A percentile compares a stretch with the other conserved stretches of the same genome.
These are phyloP conservation scores for Ascochyta koolunga DNA, from an alignment of 2,329 filamentous ascomycete species.

Conservation along the genomic window DNA sequence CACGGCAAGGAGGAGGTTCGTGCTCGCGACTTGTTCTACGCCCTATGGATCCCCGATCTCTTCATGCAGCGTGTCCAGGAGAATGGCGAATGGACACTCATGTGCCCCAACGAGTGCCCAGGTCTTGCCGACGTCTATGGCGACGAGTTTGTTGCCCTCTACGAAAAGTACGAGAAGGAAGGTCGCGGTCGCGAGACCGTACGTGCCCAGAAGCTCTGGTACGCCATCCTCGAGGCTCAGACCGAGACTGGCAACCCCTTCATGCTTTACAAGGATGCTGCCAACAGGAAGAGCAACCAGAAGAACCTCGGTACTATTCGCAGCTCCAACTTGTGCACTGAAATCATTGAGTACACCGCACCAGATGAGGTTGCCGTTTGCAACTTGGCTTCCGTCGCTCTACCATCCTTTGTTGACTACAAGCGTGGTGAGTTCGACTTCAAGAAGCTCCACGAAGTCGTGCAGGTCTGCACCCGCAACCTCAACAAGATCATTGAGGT, in stretches of 20 bases:
- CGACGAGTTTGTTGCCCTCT: conserved; percentile 94
- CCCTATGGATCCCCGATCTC: conserved; percentile 96
- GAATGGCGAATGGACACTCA: conserved; percentile 95
- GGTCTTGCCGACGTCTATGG: conserved; percentile 96
- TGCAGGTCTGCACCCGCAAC: conserved; percentile 90
- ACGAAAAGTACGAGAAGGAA: conserved; percentile 86
- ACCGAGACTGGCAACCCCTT: conserved; percentile 99
- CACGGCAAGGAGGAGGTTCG: conserved; percentile 98
- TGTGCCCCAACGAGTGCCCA: conserved; percentile 96
- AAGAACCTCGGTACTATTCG: conserved; percentile 99
- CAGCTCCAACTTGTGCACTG: conserved; percentile 98
- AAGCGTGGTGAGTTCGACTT: conserved; percentile 88
- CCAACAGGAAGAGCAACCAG: conserved; percentile 99
- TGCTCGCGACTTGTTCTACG: conserved; percentile 95
- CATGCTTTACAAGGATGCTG: conserved; percentile 99
- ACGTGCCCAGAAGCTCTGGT: conserved; percentile 99
- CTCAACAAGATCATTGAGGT: conserved; percentile 98
- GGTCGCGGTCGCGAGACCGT: conserved; percentile 88
- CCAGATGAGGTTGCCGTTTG: conserved; percentile 98
- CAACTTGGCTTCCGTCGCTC: conserved; percentile 92
- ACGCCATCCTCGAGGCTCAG: conserved; percentile 96
- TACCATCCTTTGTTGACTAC: conserved; percentile 90
- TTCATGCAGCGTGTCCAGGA: conserved; percentile 99
- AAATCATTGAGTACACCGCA: conserved; percentile 96
- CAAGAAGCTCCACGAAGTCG: conserved; percentile 93